Conservation (phyloP, 2,329 filamentous ascomycete species). For the Epicoccum nigrum region DNA sequence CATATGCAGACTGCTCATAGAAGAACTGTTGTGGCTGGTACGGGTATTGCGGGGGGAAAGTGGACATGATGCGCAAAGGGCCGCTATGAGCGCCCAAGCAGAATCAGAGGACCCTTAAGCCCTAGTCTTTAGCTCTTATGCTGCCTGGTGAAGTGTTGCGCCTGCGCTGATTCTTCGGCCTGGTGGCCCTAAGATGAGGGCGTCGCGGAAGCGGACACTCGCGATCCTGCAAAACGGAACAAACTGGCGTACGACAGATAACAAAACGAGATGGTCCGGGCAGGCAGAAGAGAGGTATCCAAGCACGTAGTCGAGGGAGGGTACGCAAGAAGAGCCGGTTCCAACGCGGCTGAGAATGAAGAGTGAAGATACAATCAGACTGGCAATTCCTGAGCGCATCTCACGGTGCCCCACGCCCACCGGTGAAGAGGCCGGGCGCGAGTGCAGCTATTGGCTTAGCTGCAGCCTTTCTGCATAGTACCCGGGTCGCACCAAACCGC, state of each 20-base stretch:
- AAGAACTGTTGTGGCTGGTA: conserved; percentile 31
- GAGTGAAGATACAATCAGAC: conserved; percentile 32
- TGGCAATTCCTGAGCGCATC: conserved; percentile 33
- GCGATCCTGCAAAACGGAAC: conserved; percentile 25
- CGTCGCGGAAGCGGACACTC: conserved; percentile 25
- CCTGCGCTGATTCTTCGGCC: conserved; percentile 31
- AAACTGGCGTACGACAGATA: conserved; percentile 29
- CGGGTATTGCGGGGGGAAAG: conserved; percentile 30
- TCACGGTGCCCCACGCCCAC: conserved; percentile 44
- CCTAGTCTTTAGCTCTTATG: conserved; percentile 35
- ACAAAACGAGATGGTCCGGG: conserved; percentile 27
- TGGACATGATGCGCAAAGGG: conserved; percentile 40
- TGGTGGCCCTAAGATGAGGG: conserved; percentile 25
- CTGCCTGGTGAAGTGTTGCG: conserved; percentile 22
- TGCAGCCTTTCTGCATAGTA: conserved; percentile 38
- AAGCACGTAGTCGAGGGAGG: conserved; percentile 40
- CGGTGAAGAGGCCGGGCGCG: conserved; percentile 39
- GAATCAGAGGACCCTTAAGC: conserved; percentile 28
- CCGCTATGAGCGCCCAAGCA: conserved; percentile 26
- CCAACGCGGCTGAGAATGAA: conserved; percentile 36
- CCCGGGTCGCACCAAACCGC: conserved; percentile 39
- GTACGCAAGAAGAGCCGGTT: conserved; percentile 38
- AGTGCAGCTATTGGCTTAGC: conserved; percentile 44
- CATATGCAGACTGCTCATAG: conserved; percentile 27
- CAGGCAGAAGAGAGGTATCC: conserved; percentile 31